A percentile compares a stretch with the other conserved stretches of the same genome.
phyloP scores from a whole-genome alignment of 176 grass and related monocot species.

The Carex cristatella region DNA sequence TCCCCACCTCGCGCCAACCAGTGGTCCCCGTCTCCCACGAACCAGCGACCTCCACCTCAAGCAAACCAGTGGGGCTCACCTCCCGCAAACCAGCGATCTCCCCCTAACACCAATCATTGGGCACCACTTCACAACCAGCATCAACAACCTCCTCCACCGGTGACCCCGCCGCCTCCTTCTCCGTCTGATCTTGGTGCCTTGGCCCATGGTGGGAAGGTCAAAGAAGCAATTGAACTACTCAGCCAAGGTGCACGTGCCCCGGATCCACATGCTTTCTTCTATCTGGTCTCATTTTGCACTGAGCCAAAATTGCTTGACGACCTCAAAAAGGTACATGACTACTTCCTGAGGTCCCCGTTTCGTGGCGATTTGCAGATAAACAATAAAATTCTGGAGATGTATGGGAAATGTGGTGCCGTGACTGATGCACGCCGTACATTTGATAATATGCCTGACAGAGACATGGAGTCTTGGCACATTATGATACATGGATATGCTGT shows the following conservation, averaged over 20 bases:
- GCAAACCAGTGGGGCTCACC: not conserved
- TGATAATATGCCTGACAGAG: slow-evolving; percentile 71
- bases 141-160: not conserved
- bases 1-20: not conserved
- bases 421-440: slow-evolving; percentile 61
- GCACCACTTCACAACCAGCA: slow-evolving; percentile 20
- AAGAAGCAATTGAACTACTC: slow-evolving; percentile 68
- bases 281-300: slow-evolving; percentile 49
- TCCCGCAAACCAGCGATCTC: not conserved
- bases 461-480: slow-evolving; percentile 74
- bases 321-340: slow-evolving; percentile 72
- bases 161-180: slow-evolving; percentile 10
- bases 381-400: slow-evolving; percentile 73
- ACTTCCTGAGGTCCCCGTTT: slow-evolving; percentile 75
- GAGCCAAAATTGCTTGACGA: slow-evolving; percentile 51
- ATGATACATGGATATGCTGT: slow-evolving; percentile 67
- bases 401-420: slow-evolving; percentile 50
- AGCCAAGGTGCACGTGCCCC: slow-evolving; percentile 41
- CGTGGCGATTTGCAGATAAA: slow-evolving; percentile 50
- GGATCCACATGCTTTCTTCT: slow-evolving; percentile 43
- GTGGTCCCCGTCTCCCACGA: not conserved
- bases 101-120: slow-evolving; percentile 1
- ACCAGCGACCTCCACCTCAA: not conserved
- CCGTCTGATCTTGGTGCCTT: slow-evolving; percentile 42
- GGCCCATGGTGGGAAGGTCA: slow-evolving; percentile 48